Conservation (phyloP, 2,329 filamentous ascomycete species). For the Leptographium radiaticola region DNA sequence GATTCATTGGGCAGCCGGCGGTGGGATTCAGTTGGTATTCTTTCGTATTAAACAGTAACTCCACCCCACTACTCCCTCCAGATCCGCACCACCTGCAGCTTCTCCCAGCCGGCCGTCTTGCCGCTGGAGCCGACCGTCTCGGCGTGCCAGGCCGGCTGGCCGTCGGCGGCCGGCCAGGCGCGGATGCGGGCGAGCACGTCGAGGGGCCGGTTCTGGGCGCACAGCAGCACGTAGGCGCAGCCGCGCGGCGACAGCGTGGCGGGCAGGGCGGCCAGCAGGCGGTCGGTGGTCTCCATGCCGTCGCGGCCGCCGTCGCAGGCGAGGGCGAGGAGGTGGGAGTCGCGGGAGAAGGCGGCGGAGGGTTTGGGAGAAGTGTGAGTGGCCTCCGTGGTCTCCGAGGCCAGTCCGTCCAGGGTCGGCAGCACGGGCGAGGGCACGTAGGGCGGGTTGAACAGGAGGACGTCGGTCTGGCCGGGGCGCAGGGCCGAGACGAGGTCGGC, state of each 20-base stretch:
- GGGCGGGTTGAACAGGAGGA: conserved; percentile 92
- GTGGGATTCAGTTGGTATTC: no score
- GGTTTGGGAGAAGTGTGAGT: no score
- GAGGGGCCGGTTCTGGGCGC: conserved; percentile 76
- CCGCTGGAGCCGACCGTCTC: conserved; percentile 74
- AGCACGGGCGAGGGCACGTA: conserved; percentile 80
- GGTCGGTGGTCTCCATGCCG: conserved; percentile 87
- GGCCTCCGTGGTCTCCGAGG: no score
- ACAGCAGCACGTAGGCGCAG: conserved; percentile 80
- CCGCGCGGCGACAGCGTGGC: conserved; percentile 50
- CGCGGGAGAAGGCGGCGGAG: conserved; percentile 54
- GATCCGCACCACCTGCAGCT: conserved; percentile 75
- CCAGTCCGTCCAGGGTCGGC: conserved; percentile 30
- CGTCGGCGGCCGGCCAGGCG: conserved; percentile 4
- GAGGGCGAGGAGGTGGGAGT: conserved; percentile 70
- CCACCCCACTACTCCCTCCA: conserved; percentile 40
- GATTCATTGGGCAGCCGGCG: no score
- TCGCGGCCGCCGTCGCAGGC: conserved; percentile 81
- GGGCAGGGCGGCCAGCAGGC: conserved; percentile 59
- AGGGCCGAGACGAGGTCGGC: conserved; percentile 58
- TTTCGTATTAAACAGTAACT: no score
- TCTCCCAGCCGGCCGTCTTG: conserved; percentile 87
- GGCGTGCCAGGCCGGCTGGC: conserved; percentile 45
- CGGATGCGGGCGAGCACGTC: conserved; percentile 19
- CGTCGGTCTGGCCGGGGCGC: conserved; percentile 50